These are phyloP conservation scores for Verbena officinalis DNA, from an alignment of 257 asterid genomes.

Conservation along the genomic window DNA sequence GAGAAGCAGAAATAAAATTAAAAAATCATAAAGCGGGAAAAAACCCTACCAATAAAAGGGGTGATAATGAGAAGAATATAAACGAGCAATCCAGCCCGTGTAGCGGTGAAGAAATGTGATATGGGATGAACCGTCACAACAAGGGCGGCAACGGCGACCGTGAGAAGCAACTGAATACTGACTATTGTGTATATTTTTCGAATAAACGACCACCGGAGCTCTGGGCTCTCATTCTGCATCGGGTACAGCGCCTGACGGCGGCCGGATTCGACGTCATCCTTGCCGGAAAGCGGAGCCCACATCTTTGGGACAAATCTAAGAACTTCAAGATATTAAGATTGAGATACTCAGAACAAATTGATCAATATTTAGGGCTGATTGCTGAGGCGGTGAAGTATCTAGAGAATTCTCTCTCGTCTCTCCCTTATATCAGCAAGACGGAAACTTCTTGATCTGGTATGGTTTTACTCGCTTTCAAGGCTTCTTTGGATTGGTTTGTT, in stretches of 20 bases:
- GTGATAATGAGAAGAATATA: slow-evolving; percentile 59
- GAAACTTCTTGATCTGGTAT: too few species aligned
- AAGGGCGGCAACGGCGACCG: slow-evolving; percentile 60
- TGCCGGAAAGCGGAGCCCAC: slow-evolving; percentile 46
- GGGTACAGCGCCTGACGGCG: slow-evolving; percentile 58
- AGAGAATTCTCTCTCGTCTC: background rate
- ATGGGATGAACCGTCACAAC: slow-evolving; percentile 63
- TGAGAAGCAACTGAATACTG: slow-evolving; percentile 67
- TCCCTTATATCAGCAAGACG: too few species aligned
- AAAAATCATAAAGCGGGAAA: background rate
- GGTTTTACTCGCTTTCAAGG: too few species aligned
- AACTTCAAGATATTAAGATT: background rate
- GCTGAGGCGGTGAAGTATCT: background rate
- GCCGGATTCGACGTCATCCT: slow-evolving; percentile 61
- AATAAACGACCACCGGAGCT: slow-evolving; percentile 82
- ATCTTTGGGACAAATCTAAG: slow-evolving; percentile 25
- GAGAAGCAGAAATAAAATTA: background rate
- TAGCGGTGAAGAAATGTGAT: slow-evolving; percentile 51
- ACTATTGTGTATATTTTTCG: slow-evolving; percentile 72
- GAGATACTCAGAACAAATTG: background rate
- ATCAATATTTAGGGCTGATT: background rate
- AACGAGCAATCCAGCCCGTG: slow-evolving; percentile 56
- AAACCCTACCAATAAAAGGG: slow-evolving; percentile 56
- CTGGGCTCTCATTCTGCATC: slow-evolving; percentile 67
- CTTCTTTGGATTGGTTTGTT: background rate